Conservation (phyloP, 1,284 basidiomycete species). For the Trichosporon ovoides region DNA sequence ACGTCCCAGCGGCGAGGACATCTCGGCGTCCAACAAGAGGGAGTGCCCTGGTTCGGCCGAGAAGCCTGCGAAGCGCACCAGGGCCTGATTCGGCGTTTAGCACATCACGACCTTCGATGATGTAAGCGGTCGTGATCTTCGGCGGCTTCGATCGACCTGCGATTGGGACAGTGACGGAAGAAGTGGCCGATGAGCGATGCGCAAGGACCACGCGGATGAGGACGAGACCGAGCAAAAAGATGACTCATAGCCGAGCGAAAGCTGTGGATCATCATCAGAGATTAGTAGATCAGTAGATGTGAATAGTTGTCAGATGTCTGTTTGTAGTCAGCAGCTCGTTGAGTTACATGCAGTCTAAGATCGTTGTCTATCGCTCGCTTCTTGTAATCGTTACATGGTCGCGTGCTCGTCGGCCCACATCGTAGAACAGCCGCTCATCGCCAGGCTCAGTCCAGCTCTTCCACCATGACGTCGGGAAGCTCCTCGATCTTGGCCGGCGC, state of each 20-base stretch:
- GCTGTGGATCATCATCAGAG: too few species aligned
- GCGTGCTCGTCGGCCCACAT: neutral
- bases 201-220: too few species aligned
- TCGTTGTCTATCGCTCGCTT: neutral
- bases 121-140: neutral
- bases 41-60: constrained; percentile 23
- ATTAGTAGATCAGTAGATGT: neutral
- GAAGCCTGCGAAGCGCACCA: constrained; percentile 19
- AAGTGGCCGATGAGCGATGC: too few species aligned
- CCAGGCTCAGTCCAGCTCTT: neutral
- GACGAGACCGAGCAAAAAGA: too few species aligned
- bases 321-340: neutral
- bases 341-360: constrained; percentile 1
- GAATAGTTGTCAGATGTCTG: neutral
- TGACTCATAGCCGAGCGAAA: too few species aligned
- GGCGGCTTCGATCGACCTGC: too few species aligned
- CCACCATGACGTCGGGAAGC: constrained; percentile 5
- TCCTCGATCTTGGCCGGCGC: constrained; percentile 31
- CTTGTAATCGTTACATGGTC: neutral
- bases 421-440: neutral
- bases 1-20: constrained; percentile 10
- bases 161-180: too few species aligned
- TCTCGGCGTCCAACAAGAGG: constrained; percentile 15
- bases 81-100: neutral
- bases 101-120: neutral